Conservation (phyloP, 176 grass and related monocot species). For the Musa itinerans region DNA sequence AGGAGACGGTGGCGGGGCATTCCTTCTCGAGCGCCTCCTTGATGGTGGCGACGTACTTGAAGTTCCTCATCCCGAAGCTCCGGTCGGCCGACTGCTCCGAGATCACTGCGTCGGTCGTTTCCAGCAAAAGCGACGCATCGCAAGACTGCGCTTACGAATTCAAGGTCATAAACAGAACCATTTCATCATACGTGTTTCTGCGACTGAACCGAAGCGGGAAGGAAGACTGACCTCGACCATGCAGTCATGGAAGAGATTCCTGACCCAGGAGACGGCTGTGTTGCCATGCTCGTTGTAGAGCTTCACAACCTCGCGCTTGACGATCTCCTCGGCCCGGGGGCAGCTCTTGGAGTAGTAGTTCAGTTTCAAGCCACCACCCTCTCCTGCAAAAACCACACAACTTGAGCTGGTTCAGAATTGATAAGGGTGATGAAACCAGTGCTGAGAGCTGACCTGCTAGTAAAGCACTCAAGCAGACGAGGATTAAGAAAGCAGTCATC, state of each 20-base stretch:
- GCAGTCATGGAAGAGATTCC: slow-evolving; percentile 42
- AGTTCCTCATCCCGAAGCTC: slow-evolving; percentile 48
- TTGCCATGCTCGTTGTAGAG: slow-evolving; percentile 41
- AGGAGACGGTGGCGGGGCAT: slow-evolving; percentile 26
- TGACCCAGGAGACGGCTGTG: slow-evolving; percentile 38
- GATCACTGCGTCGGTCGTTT: slow-evolving; percentile 1
- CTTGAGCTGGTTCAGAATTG: background rate
- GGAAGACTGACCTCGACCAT: slow-evolving; percentile 22
- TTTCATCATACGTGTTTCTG: background rate
- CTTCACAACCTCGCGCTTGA: slow-evolving; percentile 24
- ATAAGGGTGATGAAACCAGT: background rate
- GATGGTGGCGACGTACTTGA: slow-evolving; percentile 38
- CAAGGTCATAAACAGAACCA: background rate
- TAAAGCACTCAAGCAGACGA: no score
- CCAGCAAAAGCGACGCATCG: slow-evolving; percentile 35
- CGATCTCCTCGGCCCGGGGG: slow-evolving; percentile 26
- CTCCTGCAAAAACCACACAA: background rate
- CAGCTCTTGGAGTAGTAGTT: slow-evolving; percentile 26
- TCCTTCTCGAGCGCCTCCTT: slow-evolving; percentile 28
- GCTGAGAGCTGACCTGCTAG: background rate
- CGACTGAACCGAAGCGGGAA: background rate
- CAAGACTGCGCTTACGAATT: slow-evolving; percentile 14
- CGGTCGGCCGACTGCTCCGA: slow-evolving; percentile 29
- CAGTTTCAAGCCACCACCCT: background rate
- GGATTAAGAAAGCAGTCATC: no score